These are phyloP conservation scores for Penicillium turbatum DNA, from an alignment of 495 filamentous ascomycete species.

Conservation along the genomic window DNA sequence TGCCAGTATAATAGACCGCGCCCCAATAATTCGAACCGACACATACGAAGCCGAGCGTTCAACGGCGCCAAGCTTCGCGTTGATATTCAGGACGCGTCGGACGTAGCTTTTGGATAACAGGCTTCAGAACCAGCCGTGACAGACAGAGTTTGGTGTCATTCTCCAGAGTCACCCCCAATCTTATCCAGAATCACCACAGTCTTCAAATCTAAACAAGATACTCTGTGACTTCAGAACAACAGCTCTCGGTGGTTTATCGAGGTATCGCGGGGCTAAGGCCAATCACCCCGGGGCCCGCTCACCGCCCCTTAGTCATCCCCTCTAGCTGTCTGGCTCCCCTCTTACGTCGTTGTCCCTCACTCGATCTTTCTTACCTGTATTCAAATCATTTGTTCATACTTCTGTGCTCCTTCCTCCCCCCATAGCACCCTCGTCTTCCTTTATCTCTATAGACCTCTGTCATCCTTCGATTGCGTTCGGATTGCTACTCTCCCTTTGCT, in stretches of 20 bases:
- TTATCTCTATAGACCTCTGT: conserved; percentile 14
- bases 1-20: conserved; percentile 44
- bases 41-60: conserved; percentile 37
- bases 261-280: conserved; percentile 12
- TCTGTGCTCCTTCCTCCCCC: conserved; percentile 8
- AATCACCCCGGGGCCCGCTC: conserved; percentile 4
- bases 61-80: conserved; percentile 3
- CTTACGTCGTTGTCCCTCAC: conserved; percentile 36
- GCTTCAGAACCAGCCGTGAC: not conserved
- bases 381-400: conserved; percentile 14
- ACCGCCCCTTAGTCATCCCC: conserved; percentile 8
- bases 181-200: not conserved
- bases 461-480: conserved; percentile 8
- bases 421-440: conserved; percentile 7
- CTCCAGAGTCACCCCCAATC: not conserved
- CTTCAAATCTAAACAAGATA: not conserved
- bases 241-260: not conserved
- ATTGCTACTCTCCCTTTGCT: conserved; percentile 18
- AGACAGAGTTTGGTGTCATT: not conserved
- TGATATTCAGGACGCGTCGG: not conserved
- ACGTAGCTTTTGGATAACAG: not conserved
- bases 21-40: conserved; percentile 49
- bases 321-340: conserved; percentile 21
- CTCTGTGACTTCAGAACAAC: not conserved
- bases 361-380: conserved; percentile 7